Evolutionary conservation across 2,329 filamentous ascomycete species (phyloP).

Genomic region (Fusarium stilboides): DNA sequence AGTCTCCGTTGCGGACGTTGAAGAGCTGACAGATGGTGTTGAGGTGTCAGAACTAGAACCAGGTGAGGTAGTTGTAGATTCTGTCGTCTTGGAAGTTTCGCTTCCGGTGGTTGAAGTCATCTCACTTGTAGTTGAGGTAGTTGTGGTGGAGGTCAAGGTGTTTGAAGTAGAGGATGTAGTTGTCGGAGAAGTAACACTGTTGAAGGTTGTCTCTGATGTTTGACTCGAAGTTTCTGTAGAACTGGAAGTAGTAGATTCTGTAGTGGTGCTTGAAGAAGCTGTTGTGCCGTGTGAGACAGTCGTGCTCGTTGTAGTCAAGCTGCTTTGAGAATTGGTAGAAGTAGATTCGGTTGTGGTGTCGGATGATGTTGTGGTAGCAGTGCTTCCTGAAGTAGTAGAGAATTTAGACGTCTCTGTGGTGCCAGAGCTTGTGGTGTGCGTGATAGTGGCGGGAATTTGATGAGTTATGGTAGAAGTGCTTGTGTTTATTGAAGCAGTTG

Average conservation of each 20-base stretch:
- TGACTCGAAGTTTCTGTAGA: constrained; percentile 3
- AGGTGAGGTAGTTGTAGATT: constrained; percentile 5
- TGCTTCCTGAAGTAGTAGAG: constrained; percentile 6
- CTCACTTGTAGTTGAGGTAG: constrained; percentile 21
- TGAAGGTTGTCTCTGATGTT: background rate
- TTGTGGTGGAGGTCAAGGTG: background rate
- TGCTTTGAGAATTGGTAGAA: constrained; percentile 7
- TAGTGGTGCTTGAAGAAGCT: constrained; percentile 12
- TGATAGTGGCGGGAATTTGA: background rate
- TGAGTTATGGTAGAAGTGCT: constrained; percentile 2
- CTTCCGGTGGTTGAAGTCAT: constrained; percentile 1
- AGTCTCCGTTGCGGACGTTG: background rate
- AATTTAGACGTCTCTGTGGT: constrained; percentile 8
- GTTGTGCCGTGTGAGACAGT: background rate
- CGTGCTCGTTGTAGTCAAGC: constrained; percentile 18
- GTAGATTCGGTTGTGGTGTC: background rate
- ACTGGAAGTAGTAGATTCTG: constrained; percentile 2
- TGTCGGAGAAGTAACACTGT: background rate
- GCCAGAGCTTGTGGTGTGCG: background rate
- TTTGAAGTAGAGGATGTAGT: background rate
- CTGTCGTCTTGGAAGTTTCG: constrained; percentile 2
- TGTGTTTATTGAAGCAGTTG: background rate
- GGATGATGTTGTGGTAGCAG: background rate
- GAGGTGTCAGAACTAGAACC: background rate
- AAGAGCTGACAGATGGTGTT: background rate